Evolutionary conservation across 805 yeast species (phyloP).

Genomic region (Myxozyma neotropica): DNA sequence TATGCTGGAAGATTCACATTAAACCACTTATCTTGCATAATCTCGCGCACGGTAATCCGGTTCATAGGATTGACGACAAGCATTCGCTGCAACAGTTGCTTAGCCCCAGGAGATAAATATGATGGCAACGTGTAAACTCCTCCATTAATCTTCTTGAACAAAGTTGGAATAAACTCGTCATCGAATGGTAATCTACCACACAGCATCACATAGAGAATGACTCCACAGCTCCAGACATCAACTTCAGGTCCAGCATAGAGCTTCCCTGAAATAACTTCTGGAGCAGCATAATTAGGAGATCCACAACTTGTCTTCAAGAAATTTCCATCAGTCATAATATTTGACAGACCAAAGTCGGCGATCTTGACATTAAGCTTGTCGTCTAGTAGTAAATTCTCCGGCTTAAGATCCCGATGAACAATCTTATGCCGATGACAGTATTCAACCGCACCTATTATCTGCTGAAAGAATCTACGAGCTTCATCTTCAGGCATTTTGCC

Average conservation of each 20-base stretch:
- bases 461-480: conserved; percentile 92
- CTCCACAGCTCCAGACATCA: conserved; percentile 98
- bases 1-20: conserved; percentile 77
- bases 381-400: conserved; percentile 87
- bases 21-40: conserved; percentile 95
- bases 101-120: conserved; percentile 82
- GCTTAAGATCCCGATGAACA: conserved; percentile 95
- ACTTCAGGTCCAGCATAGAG: conserved; percentile 97
- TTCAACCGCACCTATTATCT: conserved; percentile 93
- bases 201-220: conserved; percentile 89
- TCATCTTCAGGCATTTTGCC: conserved; percentile 89
- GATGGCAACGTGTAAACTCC: conserved; percentile 92
- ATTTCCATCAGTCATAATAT: conserved; percentile 97
- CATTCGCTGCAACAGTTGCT: conserved; percentile 81
- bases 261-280: conserved; percentile 93
- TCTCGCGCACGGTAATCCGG: conserved; percentile 88
- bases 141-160: conserved; percentile 84
- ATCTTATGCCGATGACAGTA: conserved; percentile 96
- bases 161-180: conserved; percentile 92
- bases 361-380: conserved; percentile 90
- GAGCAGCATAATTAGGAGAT: conserved; percentile 96
- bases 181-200: conserved; percentile 96
- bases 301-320: conserved; percentile 94
- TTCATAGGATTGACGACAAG: conserved; percentile 91
- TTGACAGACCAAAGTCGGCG: conserved; percentile 93